Evolutionary conservation across 2,329 filamentous ascomycete species (phyloP), one percentile per base, ranked within the genome.

Genomic region (Colletotrichum melonis): DNA sequence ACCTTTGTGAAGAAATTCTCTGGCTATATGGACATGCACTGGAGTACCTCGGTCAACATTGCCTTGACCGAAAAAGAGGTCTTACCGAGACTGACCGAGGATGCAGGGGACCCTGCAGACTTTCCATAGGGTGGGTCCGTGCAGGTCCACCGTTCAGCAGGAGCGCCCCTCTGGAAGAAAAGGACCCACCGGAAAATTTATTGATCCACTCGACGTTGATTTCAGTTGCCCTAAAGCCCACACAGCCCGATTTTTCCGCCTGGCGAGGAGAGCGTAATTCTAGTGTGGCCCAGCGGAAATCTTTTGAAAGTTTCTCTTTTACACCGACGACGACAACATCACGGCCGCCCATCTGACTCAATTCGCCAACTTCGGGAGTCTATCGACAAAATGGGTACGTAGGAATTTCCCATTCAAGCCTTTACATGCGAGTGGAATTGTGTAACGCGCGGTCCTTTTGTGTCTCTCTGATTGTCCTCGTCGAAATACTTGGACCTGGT

Each of bases 301-400:
- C n/a, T 38, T 38, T 35, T 42, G n/a, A 55, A 63, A 75, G 68
- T 63, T 64, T 68, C 30, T 54, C 32, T 42, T 56, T 69, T 75
- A 72, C 60, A 65, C 74, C 79, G 77, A 81, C 80, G 80, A 82
- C 80, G 79, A 82, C 77, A 80, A 80, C 62, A 76, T 76, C 76
- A 81, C 77, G 78, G 78, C 72, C 80, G 77, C 76, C 80, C 78
- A 78, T 78, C 67, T 79, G 78, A 75, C 72, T 75, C 76, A 77
- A 76, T 82, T 81, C 84, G 81, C 80, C 82, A 82, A 85, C 81
- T 80, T 81, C 71, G 83, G 81, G 80, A 82, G 78, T 80, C 77
- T 82, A 81, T 80, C 87, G 86, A 84, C 87, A 89, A 86, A 85
- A 91, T 91, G 89, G 89, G 89, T 91, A 91, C 86, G 89, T 88